Conservation (phyloP, 2,329 filamentous ascomycete genomes). For the Xylaria sp. region DNA sequence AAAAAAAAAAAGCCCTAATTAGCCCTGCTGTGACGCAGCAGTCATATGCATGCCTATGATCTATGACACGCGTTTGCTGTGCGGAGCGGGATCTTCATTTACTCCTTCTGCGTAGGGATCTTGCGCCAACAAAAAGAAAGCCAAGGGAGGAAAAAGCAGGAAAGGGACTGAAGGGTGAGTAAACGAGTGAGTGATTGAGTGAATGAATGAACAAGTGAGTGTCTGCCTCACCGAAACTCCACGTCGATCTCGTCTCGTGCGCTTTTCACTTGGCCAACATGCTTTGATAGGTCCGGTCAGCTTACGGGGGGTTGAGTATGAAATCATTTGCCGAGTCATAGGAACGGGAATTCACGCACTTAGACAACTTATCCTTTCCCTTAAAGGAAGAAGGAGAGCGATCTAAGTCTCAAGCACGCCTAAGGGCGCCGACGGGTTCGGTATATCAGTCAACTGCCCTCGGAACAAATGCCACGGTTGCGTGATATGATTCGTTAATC, state of each 20-base stretch:
- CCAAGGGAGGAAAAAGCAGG: not conserved
- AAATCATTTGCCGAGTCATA: not conserved
- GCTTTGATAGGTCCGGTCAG: conserved; percentile 1
- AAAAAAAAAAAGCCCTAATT: too few relatives aligned
- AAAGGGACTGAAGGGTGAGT: not conserved
- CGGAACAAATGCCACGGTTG: not conserved
- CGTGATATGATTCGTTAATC: not conserved
- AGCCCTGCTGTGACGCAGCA: too few relatives aligned
- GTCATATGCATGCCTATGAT: too few relatives aligned
- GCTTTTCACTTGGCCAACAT: not conserved
- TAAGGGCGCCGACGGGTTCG: not conserved
- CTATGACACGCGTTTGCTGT: not conserved
- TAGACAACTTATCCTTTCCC: conserved; percentile 1
- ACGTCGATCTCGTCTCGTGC: conserved; percentile 11
- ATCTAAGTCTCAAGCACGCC: not conserved
- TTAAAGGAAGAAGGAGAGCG: not conserved
- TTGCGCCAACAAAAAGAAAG: not conserved
- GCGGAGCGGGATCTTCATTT: not conserved
- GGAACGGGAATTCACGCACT: not conserved
- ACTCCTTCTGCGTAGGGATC: not conserved
- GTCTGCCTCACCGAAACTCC: conserved; percentile 16
- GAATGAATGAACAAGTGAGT: not conserved
- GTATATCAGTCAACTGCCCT: not conserved
- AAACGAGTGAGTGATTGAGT: not conserved
- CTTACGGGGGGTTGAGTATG: conserved; percentile 3